Evolutionary conservation across 257 asterid genomes (phyloP), one percentile per base, ranked within the genome.

Genomic region (Oldenlandia corymbosa): DNA sequence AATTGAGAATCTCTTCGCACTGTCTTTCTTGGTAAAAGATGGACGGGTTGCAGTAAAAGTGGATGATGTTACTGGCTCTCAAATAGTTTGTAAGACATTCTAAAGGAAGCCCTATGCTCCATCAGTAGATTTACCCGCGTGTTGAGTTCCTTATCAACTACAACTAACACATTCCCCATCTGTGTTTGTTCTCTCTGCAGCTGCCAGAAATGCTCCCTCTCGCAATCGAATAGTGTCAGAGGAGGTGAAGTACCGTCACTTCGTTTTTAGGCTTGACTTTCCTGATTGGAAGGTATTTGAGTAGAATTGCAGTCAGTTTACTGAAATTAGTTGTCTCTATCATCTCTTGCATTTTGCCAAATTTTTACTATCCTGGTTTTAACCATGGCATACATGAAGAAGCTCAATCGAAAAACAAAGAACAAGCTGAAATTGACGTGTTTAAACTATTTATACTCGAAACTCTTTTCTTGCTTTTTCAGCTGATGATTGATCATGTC

Each of bases 21-120:
- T 86, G 43, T 84, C 85, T n/a, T 82, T 86, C 79, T 70, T 86
- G 64, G 85, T 75, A 16, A 78, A 80, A 76, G 88, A 82, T 51
- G 91, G 88, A 8, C 68, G 91, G 37, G 87, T 70, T 69, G 53
- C 8, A 16, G 64, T 80, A 16, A 39, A 51, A 1, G 71, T 80
- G 9, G 84, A 78, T 24, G 87, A 74, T 17, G n/a, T n/a, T n/a
- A 64, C 31, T 62, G 88, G 84, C 50, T 70, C 76, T 71, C 87
- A 76, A 12, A 28, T 81, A 1, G 71, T 79, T 7, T 74, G 95
- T 86, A 76, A 71, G 78, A 68, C n/a, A 26, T 7, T 58, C 60
- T 49, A 32, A 62, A 32, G 14, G 10, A 2, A 27, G 18, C 12
- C 16, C 51, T 53, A 14, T 23, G 31, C 28, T 32, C 48, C n/a